Percentiles rank a stretch among this genome's conserved stretches.
Evolutionary conservation across 2,329 filamentous ascomycete species (phyloP).

Genomic region (Penicillium italicum): DNA sequence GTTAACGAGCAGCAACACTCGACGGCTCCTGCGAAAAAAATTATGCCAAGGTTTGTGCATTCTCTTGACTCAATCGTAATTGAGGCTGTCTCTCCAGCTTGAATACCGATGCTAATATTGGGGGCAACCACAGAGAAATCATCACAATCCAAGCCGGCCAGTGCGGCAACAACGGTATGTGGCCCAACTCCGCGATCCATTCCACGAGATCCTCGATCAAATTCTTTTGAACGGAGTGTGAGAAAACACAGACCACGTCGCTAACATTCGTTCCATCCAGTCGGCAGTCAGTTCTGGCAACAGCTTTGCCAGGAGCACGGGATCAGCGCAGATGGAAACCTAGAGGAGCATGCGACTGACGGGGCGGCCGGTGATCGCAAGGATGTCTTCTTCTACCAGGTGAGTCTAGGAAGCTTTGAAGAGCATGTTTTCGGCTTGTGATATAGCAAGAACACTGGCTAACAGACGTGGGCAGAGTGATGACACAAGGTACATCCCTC

Average conservation of each 20-base stretch:
- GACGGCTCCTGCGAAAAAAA: constrained; percentile 28
- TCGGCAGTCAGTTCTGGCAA: constrained; percentile 98
- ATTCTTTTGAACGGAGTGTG: background rate
- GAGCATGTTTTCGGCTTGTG: background rate
- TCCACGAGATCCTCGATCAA: constrained; percentile 15
- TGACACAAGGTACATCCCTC: constrained; percentile 95
- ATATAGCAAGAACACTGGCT: background rate
- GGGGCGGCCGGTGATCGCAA: constrained; percentile 79
- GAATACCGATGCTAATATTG: constrained; percentile 3
- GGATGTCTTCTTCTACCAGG: constrained; percentile 97
- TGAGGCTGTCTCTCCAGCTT: background rate
- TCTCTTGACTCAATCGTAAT: background rate
- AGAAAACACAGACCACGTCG: background rate
- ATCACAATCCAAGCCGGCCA: constrained; percentile 99
- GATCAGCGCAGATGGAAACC: constrained; percentile 93
- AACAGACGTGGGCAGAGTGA: constrained; percentile 63
- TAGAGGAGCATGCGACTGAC: constrained; percentile 96
- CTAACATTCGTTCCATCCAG: constrained; percentile 49
- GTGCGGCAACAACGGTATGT: constrained; percentile 97
- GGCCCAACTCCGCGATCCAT: constrained; percentile 18
- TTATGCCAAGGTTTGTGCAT: constrained; percentile 38
- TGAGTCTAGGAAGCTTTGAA: constrained; percentile 20
- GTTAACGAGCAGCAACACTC: constrained; percentile 26
- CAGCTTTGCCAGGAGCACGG: constrained; percentile 97
- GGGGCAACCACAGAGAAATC: constrained; percentile 68